Percentiles rank a stretch among this genome's conserved stretches.
These are phyloP conservation scores for Macrophomina phaseolina DNA, from an alignment of 2,329 filamentous ascomycete species.

Conservation along the genomic window DNA sequence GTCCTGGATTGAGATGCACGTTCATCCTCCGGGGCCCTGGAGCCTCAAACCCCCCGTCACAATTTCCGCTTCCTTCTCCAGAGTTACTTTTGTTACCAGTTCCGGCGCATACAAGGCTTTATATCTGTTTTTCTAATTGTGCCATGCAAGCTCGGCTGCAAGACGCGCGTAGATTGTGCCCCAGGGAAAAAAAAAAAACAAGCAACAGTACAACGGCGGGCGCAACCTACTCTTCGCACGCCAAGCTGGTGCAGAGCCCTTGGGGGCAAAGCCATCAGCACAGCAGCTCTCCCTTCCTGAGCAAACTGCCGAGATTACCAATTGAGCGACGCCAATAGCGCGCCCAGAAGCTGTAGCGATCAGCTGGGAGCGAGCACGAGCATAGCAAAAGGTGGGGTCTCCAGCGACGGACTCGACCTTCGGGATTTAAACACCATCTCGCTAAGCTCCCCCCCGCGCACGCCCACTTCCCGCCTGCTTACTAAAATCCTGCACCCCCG, in stretches of 20 bases:
- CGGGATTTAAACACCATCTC: conserved; percentile 1
- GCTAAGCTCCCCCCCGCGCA: conserved; percentile 1
- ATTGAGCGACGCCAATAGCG: neutral
- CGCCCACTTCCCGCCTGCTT: conserved; percentile 13
- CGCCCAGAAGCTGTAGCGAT: neutral
- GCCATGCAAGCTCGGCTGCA: too few species aligned
- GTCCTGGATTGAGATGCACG: neutral
- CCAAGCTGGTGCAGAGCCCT: too few species aligned
- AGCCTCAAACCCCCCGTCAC: too few species aligned
- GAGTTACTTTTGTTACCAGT: too few species aligned
- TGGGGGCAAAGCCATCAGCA: neutral
- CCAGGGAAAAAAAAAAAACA: too few species aligned
- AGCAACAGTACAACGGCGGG: too few species aligned
- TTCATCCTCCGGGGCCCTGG: neutral
- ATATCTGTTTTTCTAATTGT: too few species aligned
- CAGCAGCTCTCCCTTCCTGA: neutral
- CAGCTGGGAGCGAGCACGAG: neutral
- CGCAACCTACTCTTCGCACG: too few species aligned
- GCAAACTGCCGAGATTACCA: conserved; percentile 15
- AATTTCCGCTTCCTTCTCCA: too few species aligned
- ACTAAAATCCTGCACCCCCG: neutral
- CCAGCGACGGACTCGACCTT: neutral
- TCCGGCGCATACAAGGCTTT: too few species aligned
- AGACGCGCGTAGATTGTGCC: too few species aligned
- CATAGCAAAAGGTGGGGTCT: neutral